Evolutionary conservation across 2,329 filamentous ascomycete genomes (phyloP).

Genomic region (Calonectria pteridis): DNA sequence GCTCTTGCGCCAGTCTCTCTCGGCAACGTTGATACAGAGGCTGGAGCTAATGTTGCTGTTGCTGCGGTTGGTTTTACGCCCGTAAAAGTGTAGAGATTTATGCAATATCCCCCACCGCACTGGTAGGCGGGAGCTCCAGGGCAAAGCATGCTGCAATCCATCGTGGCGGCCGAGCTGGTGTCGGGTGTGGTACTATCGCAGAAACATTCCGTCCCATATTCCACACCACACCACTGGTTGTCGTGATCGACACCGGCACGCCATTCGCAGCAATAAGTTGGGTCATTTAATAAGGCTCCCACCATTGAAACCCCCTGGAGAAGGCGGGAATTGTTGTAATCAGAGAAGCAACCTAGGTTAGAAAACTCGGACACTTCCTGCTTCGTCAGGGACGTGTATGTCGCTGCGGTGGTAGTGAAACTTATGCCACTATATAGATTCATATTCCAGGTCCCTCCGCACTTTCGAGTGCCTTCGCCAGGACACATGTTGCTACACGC

Average conservation of each 20-base stretch:
- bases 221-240: not conserved
- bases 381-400: not conserved
- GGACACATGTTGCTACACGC: not conserved
- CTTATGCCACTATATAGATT: not conserved
- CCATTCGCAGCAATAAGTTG: not conserved
- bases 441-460: not conserved
- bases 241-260: not conserved
- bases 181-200: not conserved
- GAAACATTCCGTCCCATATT: not conserved
- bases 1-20: not conserved
- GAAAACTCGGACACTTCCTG: not conserved
- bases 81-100: not conserved
- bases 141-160: not conserved
- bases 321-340: not conserved
- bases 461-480: not conserved
- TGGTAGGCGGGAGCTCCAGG: not conserved
- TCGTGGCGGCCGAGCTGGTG: not conserved
- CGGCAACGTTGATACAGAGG: not conserved
- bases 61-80: not conserved
- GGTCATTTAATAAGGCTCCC: not conserved
- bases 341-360: not conserved
- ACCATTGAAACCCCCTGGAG: not conserved
- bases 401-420: not conserved
- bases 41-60: too few species aligned
- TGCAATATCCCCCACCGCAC: not conserved